Evolutionary conservation across 306 rosid species (phyloP).

Genomic region (Calophaca sinica): DNA sequence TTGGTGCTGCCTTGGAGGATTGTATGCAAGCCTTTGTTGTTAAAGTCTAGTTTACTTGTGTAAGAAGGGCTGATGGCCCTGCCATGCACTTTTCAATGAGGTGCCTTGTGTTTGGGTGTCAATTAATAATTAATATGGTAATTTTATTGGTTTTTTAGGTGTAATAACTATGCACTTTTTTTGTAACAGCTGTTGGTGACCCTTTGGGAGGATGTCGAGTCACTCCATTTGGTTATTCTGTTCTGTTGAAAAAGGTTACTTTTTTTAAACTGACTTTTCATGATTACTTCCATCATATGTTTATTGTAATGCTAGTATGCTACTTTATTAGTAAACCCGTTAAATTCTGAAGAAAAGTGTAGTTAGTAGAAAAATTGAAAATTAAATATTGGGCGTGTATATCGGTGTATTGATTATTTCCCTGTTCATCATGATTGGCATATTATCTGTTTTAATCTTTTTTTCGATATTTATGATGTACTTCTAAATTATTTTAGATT

Average conservation of each 20-base stretch:
- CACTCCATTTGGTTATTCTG: slow-evolving; percentile 86
- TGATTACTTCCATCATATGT: slow-evolving; percentile 16
- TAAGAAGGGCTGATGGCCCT: neutral
- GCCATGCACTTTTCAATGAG: neutral
- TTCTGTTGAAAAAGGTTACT: slow-evolving; percentile 78
- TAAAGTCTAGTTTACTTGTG: neutral
- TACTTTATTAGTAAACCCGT: slow-evolving; percentile 35
- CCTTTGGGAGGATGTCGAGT: slow-evolving; percentile 93
- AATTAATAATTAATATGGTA: neutral
- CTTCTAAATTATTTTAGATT: slow-evolving; percentile 6
- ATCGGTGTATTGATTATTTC: neutral
- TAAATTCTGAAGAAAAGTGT: slow-evolving; percentile 8
- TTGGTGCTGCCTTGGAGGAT: slow-evolving; percentile 5
- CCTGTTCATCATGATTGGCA: slow-evolving; percentile 9
- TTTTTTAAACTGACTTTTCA: slow-evolving; percentile 34
- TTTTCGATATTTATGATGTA: neutral
- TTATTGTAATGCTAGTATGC: slow-evolving; percentile 31
- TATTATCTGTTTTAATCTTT: slow-evolving; percentile 27
- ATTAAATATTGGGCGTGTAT: neutral
- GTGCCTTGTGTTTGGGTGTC: slow-evolving; percentile 7
- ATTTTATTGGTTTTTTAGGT: neutral
- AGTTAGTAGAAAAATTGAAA: neutral
- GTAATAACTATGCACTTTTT: neutral
- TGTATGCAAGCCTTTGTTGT: neutral
- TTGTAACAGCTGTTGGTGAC: slow-evolving; percentile 82